These are phyloP conservation scores for Fusarium newnesense DNA, from an alignment of 2,329 filamentous ascomycete species.

Conservation along the genomic window DNA sequence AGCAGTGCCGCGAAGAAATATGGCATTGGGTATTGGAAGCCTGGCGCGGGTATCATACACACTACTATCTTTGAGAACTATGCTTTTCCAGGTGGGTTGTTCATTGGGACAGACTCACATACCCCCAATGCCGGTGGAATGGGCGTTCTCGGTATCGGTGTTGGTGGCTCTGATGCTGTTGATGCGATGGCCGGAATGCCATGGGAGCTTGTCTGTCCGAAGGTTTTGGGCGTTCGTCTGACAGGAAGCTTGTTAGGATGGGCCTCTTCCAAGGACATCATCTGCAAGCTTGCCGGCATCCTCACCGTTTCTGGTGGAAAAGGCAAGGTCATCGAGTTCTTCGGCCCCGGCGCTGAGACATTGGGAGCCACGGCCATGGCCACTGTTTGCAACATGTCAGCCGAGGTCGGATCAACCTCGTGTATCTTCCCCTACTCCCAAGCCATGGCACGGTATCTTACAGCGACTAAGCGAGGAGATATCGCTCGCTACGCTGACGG, in stretches of 20 bases:
- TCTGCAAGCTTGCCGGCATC: slow-evolving; percentile 50
- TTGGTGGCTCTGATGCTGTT: slow-evolving; percentile 60
- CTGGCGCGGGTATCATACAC: slow-evolving; percentile 52
- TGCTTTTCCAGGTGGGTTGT: slow-evolving; percentile 48
- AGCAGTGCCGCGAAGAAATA: slow-evolving; percentile 56
- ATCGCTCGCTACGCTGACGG: slow-evolving; percentile 25
- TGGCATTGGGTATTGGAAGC: slow-evolving; percentile 55
- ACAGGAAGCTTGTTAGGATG: slow-evolving; percentile 68
- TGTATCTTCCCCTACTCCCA: slow-evolving; percentile 51
- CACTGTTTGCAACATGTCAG: slow-evolving; percentile 52
- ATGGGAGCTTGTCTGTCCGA: slow-evolving; percentile 70
- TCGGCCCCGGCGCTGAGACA: slow-evolving; percentile 47
- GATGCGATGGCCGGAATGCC: slow-evolving; percentile 52
- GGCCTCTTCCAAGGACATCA: slow-evolving; percentile 44
- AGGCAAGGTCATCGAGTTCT: slow-evolving; percentile 51
- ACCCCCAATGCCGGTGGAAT: slow-evolving; percentile 51
- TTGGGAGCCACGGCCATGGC: slow-evolving; percentile 51
- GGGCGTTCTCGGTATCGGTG: slow-evolving; percentile 50
- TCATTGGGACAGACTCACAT: slow-evolving; percentile 52
- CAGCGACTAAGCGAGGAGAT: slow-evolving; percentile 42
- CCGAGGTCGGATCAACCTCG: slow-evolving; percentile 51
- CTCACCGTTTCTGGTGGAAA: slow-evolving; percentile 49
- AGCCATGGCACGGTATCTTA: slow-evolving; percentile 47
- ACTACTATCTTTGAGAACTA: slow-evolving; percentile 55
- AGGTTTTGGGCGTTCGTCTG: slow-evolving; percentile 92